Evolutionary conservation across 2,329 filamentous ascomycete species (phyloP).

Genomic region (Septoria petroselini): DNA sequence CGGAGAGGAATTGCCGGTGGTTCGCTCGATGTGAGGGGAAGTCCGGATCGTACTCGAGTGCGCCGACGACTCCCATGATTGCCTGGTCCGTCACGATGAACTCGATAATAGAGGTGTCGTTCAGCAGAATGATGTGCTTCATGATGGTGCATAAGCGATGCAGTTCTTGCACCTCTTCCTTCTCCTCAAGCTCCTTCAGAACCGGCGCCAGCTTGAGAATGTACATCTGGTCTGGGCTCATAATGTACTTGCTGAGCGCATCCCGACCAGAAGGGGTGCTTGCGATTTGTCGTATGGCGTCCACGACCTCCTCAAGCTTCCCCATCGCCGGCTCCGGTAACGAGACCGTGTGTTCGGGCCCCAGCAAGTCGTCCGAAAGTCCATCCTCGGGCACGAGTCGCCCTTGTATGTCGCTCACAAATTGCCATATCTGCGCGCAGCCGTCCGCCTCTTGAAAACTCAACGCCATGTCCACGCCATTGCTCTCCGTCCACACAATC

Average conservation of each 20-base stretch:
- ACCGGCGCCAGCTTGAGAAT: slow-evolving; percentile 82
- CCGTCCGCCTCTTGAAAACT: slow-evolving; percentile 98
- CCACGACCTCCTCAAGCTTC: slow-evolving; percentile 79
- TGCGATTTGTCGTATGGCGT: slow-evolving; percentile 75
- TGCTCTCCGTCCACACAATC: slow-evolving; percentile 95
- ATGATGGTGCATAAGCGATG: slow-evolving; percentile 96
- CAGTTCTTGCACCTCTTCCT: slow-evolving; percentile 80
- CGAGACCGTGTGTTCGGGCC: slow-evolving; percentile 65
- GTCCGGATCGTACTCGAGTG: slow-evolving; percentile 95
- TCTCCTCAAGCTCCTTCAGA: slow-evolving; percentile 83
- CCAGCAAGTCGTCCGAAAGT: slow-evolving; percentile 83
- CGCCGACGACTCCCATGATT: slow-evolving; percentile 87
- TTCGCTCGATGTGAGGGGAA: slow-evolving; percentile 98
- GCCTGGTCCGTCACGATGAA: slow-evolving; percentile 86
- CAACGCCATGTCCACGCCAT: slow-evolving; percentile 90
- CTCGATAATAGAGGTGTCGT: slow-evolving; percentile 93
- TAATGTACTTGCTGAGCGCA: slow-evolving; percentile 80
- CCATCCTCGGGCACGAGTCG: slow-evolving; percentile 72
- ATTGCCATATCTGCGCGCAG: slow-evolving; percentile 91
- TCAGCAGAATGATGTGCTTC: slow-evolving; percentile 91
- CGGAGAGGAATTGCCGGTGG: slow-evolving; percentile 86
- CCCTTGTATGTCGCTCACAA: slow-evolving; percentile 81
- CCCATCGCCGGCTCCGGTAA: slow-evolving; percentile 78
- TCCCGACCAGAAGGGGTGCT: slow-evolving; percentile 74
- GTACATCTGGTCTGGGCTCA: slow-evolving; percentile 69